Conservation (phyloP, 225 moss, liverwort and hornwort genomes). For the Asterella californica region DNA sequence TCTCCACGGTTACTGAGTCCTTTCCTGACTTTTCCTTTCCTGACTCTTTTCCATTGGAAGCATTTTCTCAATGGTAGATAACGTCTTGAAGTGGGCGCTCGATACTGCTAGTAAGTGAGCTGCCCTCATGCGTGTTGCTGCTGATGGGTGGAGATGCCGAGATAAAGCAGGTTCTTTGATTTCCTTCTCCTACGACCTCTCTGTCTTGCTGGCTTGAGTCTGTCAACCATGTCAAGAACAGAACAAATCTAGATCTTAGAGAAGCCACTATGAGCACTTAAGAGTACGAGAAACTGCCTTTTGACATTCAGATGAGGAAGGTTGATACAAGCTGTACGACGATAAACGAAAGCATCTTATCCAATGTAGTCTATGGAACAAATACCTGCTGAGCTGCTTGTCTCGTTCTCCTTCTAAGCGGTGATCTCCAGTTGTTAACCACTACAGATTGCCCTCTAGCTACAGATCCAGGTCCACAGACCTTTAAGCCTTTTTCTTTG, state of each 20-base stretch:
- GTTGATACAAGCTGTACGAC: background rate
- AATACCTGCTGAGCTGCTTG: background rate
- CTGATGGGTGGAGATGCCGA: background rate
- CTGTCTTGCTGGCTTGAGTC: background rate
- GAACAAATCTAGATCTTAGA: background rate
- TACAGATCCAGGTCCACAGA: slow-evolving; percentile 20
- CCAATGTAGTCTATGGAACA: background rate
- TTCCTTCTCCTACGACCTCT: background rate
- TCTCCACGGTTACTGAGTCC: no score
- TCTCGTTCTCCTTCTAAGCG: slow-evolving; percentile 17
- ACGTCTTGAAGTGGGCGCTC: no score
- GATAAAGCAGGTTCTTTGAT: background rate
- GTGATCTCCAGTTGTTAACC: slow-evolving; percentile 8
- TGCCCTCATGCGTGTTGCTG: background rate
- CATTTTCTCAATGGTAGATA: no score
- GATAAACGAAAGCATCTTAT: background rate
- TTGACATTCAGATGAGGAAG: background rate
- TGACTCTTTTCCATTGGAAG: no score
- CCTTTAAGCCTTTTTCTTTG: slow-evolving; percentile 43
- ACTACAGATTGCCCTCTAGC: background rate
- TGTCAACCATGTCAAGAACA: background rate
- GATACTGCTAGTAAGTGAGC: background rate
- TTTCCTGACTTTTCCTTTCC: no score
- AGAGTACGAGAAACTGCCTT: background rate
- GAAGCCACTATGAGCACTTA: no score